Evolutionary conservation across 78 protist genomes (phyloP).

Genomic region (Creolimax fragrantissima): DNA sequence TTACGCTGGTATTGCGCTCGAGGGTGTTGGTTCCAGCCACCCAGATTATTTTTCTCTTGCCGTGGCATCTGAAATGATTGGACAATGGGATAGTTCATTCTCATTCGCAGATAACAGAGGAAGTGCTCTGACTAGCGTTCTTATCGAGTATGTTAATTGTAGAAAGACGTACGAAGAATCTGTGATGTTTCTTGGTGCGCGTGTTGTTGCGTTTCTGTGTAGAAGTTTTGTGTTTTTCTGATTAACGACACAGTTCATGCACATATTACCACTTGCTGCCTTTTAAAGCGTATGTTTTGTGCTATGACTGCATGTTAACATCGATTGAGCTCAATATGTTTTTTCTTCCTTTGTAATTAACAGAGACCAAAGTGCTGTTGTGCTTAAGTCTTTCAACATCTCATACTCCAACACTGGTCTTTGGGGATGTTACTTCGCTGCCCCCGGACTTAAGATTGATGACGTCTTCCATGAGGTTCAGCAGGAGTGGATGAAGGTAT

Average conservation of each 20-base stretch:
- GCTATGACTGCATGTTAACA: no score
- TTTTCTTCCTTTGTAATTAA: no score
- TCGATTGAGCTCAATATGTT: no score
- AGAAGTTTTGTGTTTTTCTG: background rate
- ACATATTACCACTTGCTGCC: no score
- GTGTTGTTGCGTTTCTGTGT: background rate
- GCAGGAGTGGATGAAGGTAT: conserved; percentile 1
- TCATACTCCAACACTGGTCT: conserved; percentile 89
- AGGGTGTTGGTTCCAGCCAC: background rate
- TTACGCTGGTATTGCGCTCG: background rate
- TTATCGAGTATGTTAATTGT: conserved; percentile 14
- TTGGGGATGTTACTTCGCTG: conserved; percentile 74
- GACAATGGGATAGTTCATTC: conserved; percentile 59
- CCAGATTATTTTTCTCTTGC: conserved; percentile 10
- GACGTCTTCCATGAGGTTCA: conserved; percentile 43
- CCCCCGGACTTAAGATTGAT: conserved; percentile 35
- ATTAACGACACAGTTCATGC: background rate
- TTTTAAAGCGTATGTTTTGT: no score
- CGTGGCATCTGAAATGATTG: conserved; percentile 42
- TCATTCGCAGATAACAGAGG: conserved; percentile 53
- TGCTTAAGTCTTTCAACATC: conserved; percentile 67
- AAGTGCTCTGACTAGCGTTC: conserved; percentile 45
- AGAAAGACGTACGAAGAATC: background rate
- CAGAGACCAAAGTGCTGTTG: conserved; percentile 52
- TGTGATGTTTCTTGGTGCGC: background rate